Base-by-base conservation (phyloP, 169 alveolate genomes). In the Eimeria brunetti region DNA sequence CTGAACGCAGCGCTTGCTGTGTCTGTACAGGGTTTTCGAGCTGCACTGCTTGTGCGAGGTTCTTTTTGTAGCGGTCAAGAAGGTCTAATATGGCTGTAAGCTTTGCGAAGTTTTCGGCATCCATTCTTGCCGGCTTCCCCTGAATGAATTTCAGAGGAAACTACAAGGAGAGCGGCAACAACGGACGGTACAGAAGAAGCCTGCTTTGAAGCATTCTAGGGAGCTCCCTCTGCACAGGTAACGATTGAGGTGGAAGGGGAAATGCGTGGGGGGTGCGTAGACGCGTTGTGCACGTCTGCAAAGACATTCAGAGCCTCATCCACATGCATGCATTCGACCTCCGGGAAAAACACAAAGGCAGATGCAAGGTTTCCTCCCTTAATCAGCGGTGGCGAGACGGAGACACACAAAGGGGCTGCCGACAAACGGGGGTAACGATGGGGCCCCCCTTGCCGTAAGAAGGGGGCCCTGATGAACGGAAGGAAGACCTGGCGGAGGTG, bases 91-190 rank as follows among this genome's bases (percentile, higher is more conserved):
- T 91, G 33, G 95, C 60, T 38, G 90, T 78, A 58, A 91, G 91
- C 73, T 91, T 91, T 20, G 83, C 76, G 62, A 91, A 91, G 67
- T 91, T 91, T 7, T 91, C 95, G 69, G 95, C 90, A 27, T 91
- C 91, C 95, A 91, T 91, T 38, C 67, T 91, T 24, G 64, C 92
- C 51, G 46, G 41, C 9, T 85, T 85, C 92, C 58, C 67, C 80
- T n/a, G 92, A 69, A 60, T 27, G 11, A 18, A 4, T 64, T 62
- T 41, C 81, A 9, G 80, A 41, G 81, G 81, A 85, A 41, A 58
- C 90, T 83, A 56, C 51, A 83, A 53, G 30, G 33, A 56, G 30
- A 27, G 75, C n/a, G 58, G 56, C 58, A 56, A 83, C 9, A 27
- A 51, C 44, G 64, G 41, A 27, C 24, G 46, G 88, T 78, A n/a